Conservation (phyloP, 1,284 basidiomycete species). For the Dichomitus squalens region DNA sequence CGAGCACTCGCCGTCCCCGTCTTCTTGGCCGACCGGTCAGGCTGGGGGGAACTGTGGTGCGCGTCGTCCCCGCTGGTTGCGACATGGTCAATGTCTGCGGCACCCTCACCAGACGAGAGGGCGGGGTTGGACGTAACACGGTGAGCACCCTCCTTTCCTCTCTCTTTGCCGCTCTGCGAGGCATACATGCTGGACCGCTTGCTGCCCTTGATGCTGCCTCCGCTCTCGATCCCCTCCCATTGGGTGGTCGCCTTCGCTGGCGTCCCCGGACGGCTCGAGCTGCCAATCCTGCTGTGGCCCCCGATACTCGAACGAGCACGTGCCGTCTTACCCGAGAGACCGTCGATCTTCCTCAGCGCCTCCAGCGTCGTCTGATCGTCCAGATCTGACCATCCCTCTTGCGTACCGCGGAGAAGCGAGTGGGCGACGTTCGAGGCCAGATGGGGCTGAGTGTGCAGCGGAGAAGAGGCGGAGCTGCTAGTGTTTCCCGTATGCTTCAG, state of each 20-base stretch:
- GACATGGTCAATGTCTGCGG: constrained; percentile 38
- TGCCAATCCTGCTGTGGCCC: constrained; percentile 60
- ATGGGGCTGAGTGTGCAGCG: constrained; percentile 43
- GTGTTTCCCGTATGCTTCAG: constrained; percentile 58
- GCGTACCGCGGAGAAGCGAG: constrained; percentile 75
- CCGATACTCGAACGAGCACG: constrained; percentile 61
- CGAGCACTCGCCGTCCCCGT: constrained; percentile 53
- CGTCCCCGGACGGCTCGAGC: constrained; percentile 75
- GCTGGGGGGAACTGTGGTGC: constrained; percentile 40
- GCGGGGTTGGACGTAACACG: constrained; percentile 41
- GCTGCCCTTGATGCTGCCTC: constrained; percentile 44
- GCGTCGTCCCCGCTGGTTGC: constrained; percentile 52
- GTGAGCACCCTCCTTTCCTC: constrained; percentile 31
- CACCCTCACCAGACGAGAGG: constrained; percentile 39
- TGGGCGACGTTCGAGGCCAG: constrained; percentile 69
- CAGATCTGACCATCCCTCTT: constrained; percentile 83
- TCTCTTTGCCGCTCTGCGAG: constrained; percentile 33
- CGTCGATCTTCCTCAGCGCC: constrained; percentile 92
- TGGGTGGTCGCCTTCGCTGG: constrained; percentile 62
- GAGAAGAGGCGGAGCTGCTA: constrained; percentile 48
- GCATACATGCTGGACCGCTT: constrained; percentile 50
- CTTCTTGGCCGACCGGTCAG: constrained; percentile 72
- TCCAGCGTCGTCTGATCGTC: constrained; percentile 90
- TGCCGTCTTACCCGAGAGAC: constrained; percentile 76
- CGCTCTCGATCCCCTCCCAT: constrained; percentile 65